These are phyloP conservation scores for Hyphopichia fennica DNA, from an alignment of 1,139 yeast genomes.

Conservation along the genomic window DNA sequence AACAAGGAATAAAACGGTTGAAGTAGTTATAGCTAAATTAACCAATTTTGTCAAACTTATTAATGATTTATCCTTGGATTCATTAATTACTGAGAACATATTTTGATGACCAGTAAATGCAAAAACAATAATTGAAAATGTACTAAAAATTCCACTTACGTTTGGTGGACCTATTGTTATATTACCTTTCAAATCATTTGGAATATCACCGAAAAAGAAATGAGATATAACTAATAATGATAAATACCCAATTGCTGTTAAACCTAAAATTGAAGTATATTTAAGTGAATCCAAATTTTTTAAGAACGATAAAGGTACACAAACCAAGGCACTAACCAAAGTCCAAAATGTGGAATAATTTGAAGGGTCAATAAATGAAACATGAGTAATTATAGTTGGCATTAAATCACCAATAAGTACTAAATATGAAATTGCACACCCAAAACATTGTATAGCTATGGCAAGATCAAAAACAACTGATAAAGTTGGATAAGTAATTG, in stretches of 20 bases:
- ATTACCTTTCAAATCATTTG: slow-evolving; percentile 50
- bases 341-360: slow-evolving; percentile 39
- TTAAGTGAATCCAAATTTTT: slow-evolving; percentile 46
- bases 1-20: slow-evolving; percentile 33
- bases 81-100: slow-evolving; percentile 51
- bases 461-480: slow-evolving; percentile 84
- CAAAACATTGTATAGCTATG: slow-evolving; percentile 78
- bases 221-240: slow-evolving; percentile 37
- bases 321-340: slow-evolving; percentile 29
- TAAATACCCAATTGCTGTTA: slow-evolving; percentile 42
- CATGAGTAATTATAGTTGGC: slow-evolving; percentile 35
- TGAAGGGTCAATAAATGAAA: slow-evolving; percentile 21
- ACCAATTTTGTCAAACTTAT: slow-evolving; percentile 53
- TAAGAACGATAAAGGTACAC: slow-evolving; percentile 44
- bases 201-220: slow-evolving; percentile 42
- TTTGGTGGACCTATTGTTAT: slow-evolving; percentile 59
- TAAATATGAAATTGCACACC: slow-evolving; percentile 47
- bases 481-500: slow-evolving; percentile 80
- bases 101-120: slow-evolving; percentile 53
- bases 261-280: slow-evolving; percentile 43
- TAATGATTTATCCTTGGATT: slow-evolving; percentile 56
- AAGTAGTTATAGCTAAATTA: slow-evolving; percentile 47
- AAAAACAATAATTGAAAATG: slow-evolving; percentile 48
- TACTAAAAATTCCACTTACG: slow-evolving; percentile 62
- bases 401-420: slow-evolving; percentile 49